Base-by-base conservation (phyloP, 768 basidiomycete genomes). In the Suillus occidentalis region DNA sequence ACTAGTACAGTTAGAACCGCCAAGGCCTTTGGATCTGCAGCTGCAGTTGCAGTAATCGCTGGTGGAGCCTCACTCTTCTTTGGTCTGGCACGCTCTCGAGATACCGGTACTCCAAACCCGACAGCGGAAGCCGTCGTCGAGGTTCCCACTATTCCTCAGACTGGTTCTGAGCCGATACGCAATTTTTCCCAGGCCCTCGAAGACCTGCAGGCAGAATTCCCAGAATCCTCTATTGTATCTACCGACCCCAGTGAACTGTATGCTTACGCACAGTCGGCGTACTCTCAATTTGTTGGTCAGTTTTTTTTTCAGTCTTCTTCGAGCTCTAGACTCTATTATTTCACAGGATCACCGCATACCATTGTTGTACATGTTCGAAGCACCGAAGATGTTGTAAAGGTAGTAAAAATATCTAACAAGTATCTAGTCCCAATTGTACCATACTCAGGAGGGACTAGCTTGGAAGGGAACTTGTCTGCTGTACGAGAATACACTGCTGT, bases 391-490 rank as follows among this genome's bases (percentile, higher is more conserved):
- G 92, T 96, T 4, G 87, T 91, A 58, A 82, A 84, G 65, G 80
- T 92, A 61, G 87, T 96, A 62, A 86, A 90, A 61, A 83, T 92
- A 37, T 86, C 94, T 1, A 79, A 83, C 20, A 85, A 86, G 72
- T 87, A 86, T 73, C 78, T 81, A 50, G 82, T 95, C 49, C 93
- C 94, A 4, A 80, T 95, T 36, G 85, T 87, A 4, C 86, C 93
- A 2, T 94, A 89, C 71, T 87, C 89, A 56, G 94, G 92, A 5
- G 93, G 90, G 25, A 95, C 92, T 2, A 89, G 87, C 69, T 82
- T 95, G 20, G 94, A 95, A 72, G 92, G 92, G 0, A 92, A 94
- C 75, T 89, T 89, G 66, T 85, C 86, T 52, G 90, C 89, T 52
- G 89, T 91, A 67, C 42, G 80, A 59, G 47, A 63, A 56, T 40